Conservation (phyloP, 805 yeast genomes). For the Clavispora asparagi region DNA sequence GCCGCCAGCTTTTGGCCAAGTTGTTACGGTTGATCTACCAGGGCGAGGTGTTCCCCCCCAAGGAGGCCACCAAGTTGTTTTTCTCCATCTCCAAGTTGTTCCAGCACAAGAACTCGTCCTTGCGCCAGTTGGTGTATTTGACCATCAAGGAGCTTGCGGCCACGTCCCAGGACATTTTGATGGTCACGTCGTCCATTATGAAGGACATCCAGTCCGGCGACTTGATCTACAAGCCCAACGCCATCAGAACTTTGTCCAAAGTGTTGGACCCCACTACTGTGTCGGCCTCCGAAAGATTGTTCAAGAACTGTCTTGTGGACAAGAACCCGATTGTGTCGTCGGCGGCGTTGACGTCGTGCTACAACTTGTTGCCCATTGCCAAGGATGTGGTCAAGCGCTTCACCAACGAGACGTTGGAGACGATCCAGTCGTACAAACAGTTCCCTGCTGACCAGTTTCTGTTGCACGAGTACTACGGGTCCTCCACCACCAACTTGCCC, state of each 20-base stretch:
- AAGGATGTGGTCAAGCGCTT: conserved; percentile 91
- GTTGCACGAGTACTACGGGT: conserved; percentile 52
- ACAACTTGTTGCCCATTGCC: conserved; percentile 84
- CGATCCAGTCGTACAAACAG: conserved; percentile 60
- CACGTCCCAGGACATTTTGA: conserved; percentile 84
- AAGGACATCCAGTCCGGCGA: conserved; percentile 93
- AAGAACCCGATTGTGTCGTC: conserved; percentile 81
- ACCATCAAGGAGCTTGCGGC: conserved; percentile 88
- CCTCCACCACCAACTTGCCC: conserved; percentile 48
- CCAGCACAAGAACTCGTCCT: conserved; percentile 81
- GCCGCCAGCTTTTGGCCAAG: conserved; percentile 78
- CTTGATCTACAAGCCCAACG: conserved; percentile 83
- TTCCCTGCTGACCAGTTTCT: conserved; percentile 47
- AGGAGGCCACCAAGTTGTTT: conserved; percentile 88
- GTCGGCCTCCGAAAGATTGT: conserved; percentile 85
- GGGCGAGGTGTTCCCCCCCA: conserved; percentile 83
- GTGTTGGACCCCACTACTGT: conserved; percentile 89
- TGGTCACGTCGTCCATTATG: conserved; percentile 98
- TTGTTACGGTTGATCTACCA: conserved; percentile 74
- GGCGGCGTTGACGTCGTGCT: conserved; percentile 91
- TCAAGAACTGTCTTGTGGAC: conserved; percentile 91
- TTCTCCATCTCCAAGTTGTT: conserved; percentile 92
- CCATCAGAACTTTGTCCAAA: conserved; percentile 84
- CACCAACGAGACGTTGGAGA: conserved; percentile 90
- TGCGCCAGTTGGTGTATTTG: conserved; percentile 90